These are phyloP conservation scores for Erodium chrysanthum DNA, from an alignment of 441 rosid species.

Conservation along the genomic window DNA sequence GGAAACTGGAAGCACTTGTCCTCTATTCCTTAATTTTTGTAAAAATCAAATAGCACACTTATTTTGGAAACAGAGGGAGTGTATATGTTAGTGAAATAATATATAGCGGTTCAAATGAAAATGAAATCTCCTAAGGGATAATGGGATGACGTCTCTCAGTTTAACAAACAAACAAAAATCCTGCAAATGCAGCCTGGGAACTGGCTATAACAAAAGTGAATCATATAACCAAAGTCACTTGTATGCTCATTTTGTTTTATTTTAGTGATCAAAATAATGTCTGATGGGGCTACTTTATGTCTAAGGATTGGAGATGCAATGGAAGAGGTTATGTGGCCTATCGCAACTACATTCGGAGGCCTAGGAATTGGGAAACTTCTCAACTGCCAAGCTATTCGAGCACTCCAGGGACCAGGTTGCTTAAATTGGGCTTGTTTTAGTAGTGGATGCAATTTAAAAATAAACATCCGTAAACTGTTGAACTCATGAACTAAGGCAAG, in stretches of 20 bases:
- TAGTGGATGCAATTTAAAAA: not conserved
- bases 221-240: not conserved
- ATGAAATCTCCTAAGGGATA: not conserved
- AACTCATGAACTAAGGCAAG: not conserved
- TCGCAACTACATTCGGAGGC: slow-evolving; percentile 75
- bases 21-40: not conserved
- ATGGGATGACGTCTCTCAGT: not conserved
- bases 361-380: slow-evolving; percentile 63
- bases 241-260: not conserved
- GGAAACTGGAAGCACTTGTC: not conserved
- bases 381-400: slow-evolving; percentile 49
- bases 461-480: not conserved
- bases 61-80: not conserved
- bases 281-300: slow-evolving; percentile 17
- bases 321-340: slow-evolving; percentile 77
- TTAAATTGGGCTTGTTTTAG: slow-evolving; percentile 1
- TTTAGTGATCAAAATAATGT: not conserved
- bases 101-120: not conserved
- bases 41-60: not conserved
- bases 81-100: not conserved
- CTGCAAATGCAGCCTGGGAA: not conserved
- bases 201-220: not conserved
- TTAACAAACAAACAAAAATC: not conserved
- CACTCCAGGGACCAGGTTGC: slow-evolving; percentile 84
- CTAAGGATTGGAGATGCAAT: slow-evolving; percentile 92